Percentiles rank a stretch among this genome's conserved stretches.
Evolutionary conservation across 768 basidiomycete genomes (phyloP).

Genomic region (Trametes gibbosa): DNA sequence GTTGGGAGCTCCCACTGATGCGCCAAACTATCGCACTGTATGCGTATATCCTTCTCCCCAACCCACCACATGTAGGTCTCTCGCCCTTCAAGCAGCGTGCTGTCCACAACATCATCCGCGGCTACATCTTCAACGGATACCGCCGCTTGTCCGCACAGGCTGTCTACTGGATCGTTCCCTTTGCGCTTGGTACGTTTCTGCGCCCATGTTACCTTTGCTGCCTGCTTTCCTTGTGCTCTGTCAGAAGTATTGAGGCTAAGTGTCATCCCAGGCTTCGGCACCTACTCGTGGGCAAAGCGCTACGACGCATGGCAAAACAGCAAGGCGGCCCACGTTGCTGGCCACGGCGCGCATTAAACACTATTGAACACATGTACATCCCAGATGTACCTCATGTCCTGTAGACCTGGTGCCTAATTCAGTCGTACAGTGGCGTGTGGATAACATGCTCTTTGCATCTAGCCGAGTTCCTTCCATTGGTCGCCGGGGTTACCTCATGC

Average conservation of each 20-base stretch:
- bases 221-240: background rate
- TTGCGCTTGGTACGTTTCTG: constrained; percentile 63
- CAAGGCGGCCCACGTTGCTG: constrained; percentile 76
- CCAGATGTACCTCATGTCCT: background rate
- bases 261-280: constrained; percentile 57
- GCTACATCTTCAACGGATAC: constrained; percentile 87
- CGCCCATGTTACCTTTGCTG: background rate
- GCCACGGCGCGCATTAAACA: constrained; percentile 19
- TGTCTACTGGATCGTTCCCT: constrained; percentile 77
- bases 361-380: constrained; percentile 2
- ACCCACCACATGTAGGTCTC: background rate
- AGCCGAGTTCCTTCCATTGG: background rate
- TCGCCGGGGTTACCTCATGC: background rate
- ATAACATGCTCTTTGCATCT: background rate
- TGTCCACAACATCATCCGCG: constrained; percentile 64
- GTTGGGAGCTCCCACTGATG: background rate
- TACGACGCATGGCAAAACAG: constrained; percentile 67
- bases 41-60: too few species aligned
- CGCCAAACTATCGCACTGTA: too few species aligned
- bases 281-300: constrained; percentile 77
- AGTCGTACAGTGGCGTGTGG: background rate
- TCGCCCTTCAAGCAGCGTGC: constrained; percentile 83
- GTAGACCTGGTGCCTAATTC: constrained; percentile 4
- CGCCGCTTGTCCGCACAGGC: constrained; percentile 69
- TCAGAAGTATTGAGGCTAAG: background rate